Evolutionary conservation across 768 basidiomycete species (phyloP), one percentile per base, ranked within the genome.

Genomic region (Lactifluus pinguis): DNA sequence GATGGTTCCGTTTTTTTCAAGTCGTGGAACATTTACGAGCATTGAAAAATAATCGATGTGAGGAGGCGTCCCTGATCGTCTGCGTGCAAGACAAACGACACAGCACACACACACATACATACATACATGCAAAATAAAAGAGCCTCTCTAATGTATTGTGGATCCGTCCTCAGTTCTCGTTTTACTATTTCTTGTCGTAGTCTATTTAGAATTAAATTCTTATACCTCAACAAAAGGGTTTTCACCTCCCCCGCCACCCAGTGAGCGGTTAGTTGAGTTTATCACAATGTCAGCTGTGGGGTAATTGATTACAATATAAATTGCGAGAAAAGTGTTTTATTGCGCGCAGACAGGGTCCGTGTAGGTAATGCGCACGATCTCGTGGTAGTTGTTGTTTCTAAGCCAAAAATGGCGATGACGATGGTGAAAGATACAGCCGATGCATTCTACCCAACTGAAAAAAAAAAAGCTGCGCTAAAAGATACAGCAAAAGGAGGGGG

Each of bases 11-110:
- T 38, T 2, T 29, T 3, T 32, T 15, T 48, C 32, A 63, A 75
- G 74, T 68, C 67, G 25, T 75, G 74, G 74, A 75, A 75, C 63
- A 70, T 75, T 21, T 66, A 66, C 48, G 56, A 66, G 52, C 32
- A 25, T 29, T 53, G 38, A 47, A 25, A 25, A 25, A 1, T n/a
- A n/a, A 36, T 25, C 34, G 4, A 7, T 36, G 6, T 4, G 34
- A 7, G 34, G 34, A 10, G 17, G 11, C 25, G 25, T 25, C 4
- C 32, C 32, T 34, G 2, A 5, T 34, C 32, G 2, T 34, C 32
- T 34, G 32, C 32, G 25, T 25, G 32, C 32, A 34, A 34, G 32
- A 34, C 32, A 25, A 25, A 25, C 25, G 25, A 25, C 25, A 25
- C 25, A 25, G 25, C 25, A 25, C 25, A 25, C 32, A 34, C 32